A percentile compares a stretch with the other conserved stretches of the same genome.
These are phyloP conservation scores for Parathielavia hyrcaniae DNA, from an alignment of 495 filamentous ascomycete genomes.

Conservation along the genomic window DNA sequence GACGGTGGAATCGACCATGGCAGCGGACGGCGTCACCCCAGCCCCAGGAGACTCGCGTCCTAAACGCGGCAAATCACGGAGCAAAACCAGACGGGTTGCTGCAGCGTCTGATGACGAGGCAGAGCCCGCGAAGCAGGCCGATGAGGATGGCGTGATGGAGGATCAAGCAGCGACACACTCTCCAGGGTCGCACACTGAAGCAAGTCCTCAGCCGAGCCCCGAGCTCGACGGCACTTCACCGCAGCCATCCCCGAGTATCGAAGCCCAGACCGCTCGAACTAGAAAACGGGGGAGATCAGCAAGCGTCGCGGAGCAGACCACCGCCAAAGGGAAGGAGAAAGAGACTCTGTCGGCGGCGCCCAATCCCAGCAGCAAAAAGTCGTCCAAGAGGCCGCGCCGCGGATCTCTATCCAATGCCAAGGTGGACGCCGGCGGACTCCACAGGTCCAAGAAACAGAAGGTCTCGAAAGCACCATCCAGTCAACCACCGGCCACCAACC, in stretches of 20 bases:
- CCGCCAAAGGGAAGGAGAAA: background rate
- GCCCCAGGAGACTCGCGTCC: background rate
- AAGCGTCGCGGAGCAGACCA: background rate
- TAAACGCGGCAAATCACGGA: background rate
- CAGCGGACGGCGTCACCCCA: background rate
- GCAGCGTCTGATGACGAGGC: background rate
- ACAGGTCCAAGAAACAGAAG: background rate
- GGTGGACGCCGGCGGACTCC: background rate
- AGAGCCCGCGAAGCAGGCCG: background rate
- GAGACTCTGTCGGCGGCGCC: background rate
- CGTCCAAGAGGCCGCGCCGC: background rate
- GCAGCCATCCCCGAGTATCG: slow-evolving; percentile 3
- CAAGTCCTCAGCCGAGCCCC: background rate
- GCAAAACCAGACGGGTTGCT: background rate
- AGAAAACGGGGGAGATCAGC: slow-evolving; percentile 2
- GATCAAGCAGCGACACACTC: background rate
- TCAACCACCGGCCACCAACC: background rate
- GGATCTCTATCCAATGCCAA: background rate
- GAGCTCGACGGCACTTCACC: background rate
- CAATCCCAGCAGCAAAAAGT: background rate
- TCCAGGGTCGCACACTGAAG: background rate
- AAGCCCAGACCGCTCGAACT: slow-evolving; percentile 5
- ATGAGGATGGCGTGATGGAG: background rate
- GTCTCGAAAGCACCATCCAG: background rate
- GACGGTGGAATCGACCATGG: background rate